These are phyloP conservation scores for Ustilago xerochloae DNA, from an alignment of 1,284 basidiomycete species.

Conservation along the genomic window DNA sequence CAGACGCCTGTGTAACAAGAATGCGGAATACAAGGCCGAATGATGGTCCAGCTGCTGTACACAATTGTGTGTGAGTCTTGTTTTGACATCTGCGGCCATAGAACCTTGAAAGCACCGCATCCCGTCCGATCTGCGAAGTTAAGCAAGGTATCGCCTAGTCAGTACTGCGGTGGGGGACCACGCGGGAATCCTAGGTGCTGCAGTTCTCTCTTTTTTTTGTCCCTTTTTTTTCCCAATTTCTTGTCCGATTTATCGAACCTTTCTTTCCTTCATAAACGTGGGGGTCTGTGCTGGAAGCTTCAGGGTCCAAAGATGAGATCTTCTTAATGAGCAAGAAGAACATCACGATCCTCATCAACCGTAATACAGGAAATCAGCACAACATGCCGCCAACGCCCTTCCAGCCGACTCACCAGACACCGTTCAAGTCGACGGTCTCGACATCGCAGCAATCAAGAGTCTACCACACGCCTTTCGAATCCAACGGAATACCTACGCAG, in stretches of 20 bases:
- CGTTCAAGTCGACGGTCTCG: constrained; percentile 52
- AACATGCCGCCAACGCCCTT: constrained; percentile 48
- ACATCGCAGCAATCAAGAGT: constrained; percentile 31
- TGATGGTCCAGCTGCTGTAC: too few relatives aligned
- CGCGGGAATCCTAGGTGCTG: constrained; percentile 82
- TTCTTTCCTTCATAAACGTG: neutral
- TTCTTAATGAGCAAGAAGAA: too few relatives aligned
- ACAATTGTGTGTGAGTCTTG: neutral
- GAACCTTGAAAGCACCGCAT: constrained; percentile 82
- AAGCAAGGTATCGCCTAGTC: constrained; percentile 81
- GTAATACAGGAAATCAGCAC: neutral
- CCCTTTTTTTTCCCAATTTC: neutral
- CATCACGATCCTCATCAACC: too few relatives aligned
- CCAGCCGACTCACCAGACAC: constrained; percentile 40
- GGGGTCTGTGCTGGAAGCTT: neutral
- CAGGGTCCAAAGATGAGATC: neutral
- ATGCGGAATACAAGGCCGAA: too few relatives aligned
- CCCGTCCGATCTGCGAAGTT: constrained; percentile 83
- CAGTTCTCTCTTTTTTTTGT: constrained; percentile 70
- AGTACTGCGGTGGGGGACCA: constrained; percentile 86
- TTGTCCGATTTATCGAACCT: too few relatives aligned
- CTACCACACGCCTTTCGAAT: constrained; percentile 19
- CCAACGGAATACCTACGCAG: neutral
- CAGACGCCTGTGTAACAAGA: too few relatives aligned
- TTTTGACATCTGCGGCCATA: constrained; percentile 77